Percentiles rank a stretch among this genome's conserved stretches.
phyloP scores from a whole-genome alignment of 495 filamentous ascomycete genomes.

The Lasiosphaeris hirsuta region DNA sequence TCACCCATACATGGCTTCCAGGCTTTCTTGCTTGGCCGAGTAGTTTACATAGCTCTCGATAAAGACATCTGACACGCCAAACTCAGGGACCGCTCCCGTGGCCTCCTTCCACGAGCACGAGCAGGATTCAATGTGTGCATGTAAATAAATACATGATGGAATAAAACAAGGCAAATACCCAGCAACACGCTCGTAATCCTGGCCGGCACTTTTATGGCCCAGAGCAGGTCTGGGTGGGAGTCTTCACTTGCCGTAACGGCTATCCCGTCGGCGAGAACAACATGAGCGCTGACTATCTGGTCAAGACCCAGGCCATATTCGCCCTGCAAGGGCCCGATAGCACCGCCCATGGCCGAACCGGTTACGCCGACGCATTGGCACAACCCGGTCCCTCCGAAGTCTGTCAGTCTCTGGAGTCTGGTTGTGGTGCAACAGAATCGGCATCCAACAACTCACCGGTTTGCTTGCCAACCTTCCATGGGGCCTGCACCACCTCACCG shows the following conservation, averaged over 20 bases:
- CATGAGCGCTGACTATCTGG: conserved; percentile 46
- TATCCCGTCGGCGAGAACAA: conserved; percentile 55
- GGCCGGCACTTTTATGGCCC: conserved; percentile 57
- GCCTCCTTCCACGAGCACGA: no score
- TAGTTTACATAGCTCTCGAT: conserved; percentile 57
- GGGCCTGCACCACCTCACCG: conserved; percentile 23
- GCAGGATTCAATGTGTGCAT: no score
- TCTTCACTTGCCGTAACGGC: conserved; percentile 30
- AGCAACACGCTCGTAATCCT: no score
- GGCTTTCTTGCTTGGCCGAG: conserved; percentile 40
- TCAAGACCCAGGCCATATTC: conserved; percentile 56
- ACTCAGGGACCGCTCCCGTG: conserved; percentile 8
- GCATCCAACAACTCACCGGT: conserved; percentile 17
- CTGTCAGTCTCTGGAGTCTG: not conserved
- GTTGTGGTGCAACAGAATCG: no score
- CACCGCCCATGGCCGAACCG: conserved; percentile 56
- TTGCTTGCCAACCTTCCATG: conserved; percentile 35
- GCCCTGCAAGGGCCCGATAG: conserved; percentile 57
- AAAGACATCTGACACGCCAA: conserved; percentile 42
- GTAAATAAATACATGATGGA: conserved; percentile 48
- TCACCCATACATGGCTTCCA: conserved; percentile 45
- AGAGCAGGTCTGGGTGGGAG: conserved; percentile 47
- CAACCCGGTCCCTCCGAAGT: conserved; percentile 37
- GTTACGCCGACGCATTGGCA: conserved; percentile 53
- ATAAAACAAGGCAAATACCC: no score